These are phyloP conservation scores for Pyrus bretschneideri DNA, from an alignment of 306 rosid species.

Conservation along the genomic window DNA sequence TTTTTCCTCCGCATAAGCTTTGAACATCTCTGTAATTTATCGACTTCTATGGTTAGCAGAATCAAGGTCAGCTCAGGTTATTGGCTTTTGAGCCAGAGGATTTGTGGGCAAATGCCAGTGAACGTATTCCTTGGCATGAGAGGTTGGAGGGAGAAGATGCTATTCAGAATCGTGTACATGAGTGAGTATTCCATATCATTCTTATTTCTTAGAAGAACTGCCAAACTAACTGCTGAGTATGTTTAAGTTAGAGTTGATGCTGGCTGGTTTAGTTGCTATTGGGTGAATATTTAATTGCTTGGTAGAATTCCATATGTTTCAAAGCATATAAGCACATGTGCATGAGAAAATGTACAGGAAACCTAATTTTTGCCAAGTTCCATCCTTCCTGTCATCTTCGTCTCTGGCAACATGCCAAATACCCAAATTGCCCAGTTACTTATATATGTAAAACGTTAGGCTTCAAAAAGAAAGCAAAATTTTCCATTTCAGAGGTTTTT, in stretches of 20 bases:
- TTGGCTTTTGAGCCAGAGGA: constrained; percentile 92
- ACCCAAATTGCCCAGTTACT: neutral
- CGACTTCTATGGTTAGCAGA: constrained; percentile 44
- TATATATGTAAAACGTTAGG: neutral
- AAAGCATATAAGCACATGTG: neutral
- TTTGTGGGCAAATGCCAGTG: constrained; percentile 77
- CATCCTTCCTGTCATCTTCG: neutral
- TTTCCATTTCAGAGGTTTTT: constrained; percentile 1
- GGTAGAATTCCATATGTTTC: neutral
- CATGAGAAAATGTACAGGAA: neutral
- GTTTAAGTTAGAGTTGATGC: neutral
- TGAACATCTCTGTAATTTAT: constrained; percentile 16
- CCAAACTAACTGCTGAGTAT: constrained; percentile 1
- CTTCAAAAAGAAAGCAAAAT: neutral
- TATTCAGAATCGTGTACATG: constrained; percentile 85
- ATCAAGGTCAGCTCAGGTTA: constrained; percentile 67
- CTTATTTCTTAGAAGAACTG: constrained; percentile 8
- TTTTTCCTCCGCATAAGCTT: constrained; percentile 1
- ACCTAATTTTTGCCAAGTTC: neutral
- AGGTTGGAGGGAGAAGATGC: constrained; percentile 84
- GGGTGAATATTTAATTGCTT: neutral
- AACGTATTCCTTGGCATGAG: constrained; percentile 92
- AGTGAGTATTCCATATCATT: constrained; percentile 44
- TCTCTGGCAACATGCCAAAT: neutral
- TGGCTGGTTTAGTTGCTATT: neutral